Conservation (phyloP, 257 asterid species). For the Solanum paucissectum region DNA sequence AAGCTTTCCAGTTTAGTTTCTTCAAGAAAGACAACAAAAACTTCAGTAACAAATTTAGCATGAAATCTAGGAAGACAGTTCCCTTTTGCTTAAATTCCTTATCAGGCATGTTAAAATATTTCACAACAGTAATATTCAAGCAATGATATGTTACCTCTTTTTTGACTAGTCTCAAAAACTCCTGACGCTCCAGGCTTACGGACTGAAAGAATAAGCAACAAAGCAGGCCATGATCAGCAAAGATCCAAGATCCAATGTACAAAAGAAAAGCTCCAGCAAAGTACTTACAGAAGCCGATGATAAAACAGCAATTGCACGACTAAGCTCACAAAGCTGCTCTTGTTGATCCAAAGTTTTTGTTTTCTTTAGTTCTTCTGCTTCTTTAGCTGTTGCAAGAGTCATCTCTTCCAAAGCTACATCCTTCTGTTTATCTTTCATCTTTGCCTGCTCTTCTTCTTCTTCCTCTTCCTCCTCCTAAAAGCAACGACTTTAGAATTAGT, state of each 20-base stretch:
- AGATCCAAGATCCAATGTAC: background rate
- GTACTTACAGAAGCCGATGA: slow-evolving; percentile 84
- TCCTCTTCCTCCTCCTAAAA: slow-evolving; percentile 88
- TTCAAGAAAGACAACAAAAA: background rate
- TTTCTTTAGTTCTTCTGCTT: slow-evolving; percentile 42
- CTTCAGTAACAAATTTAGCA: background rate
- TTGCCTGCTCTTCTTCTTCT: slow-evolving; percentile 75
- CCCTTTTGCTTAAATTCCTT: background rate
- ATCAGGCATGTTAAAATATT: background rate
- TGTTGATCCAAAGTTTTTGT: slow-evolving; percentile 61
- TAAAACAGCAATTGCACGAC: slow-evolving; percentile 91
- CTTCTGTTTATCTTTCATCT: slow-evolving; percentile 61
- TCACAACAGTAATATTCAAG: background rate
- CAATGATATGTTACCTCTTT: slow-evolving; percentile 58
- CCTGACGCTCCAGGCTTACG: slow-evolving; percentile 96
- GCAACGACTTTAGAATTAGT: slow-evolving; percentile 14
- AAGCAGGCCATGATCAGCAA: slow-evolving; percentile 12
- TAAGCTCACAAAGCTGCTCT: slow-evolving; percentile 84
- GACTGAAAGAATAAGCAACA: slow-evolving; percentile 50
- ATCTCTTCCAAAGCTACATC: slow-evolving; percentile 96
- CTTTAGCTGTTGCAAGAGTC: slow-evolving; percentile 59
- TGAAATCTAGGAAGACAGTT: background rate
- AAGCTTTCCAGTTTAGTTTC: background rate
- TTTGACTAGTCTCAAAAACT: slow-evolving; percentile 85
- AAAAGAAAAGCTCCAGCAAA: background rate